These are phyloP conservation scores for Xylaria sp. DNA, from an alignment of 2,329 filamentous ascomycete genomes.

Conservation along the genomic window DNA sequence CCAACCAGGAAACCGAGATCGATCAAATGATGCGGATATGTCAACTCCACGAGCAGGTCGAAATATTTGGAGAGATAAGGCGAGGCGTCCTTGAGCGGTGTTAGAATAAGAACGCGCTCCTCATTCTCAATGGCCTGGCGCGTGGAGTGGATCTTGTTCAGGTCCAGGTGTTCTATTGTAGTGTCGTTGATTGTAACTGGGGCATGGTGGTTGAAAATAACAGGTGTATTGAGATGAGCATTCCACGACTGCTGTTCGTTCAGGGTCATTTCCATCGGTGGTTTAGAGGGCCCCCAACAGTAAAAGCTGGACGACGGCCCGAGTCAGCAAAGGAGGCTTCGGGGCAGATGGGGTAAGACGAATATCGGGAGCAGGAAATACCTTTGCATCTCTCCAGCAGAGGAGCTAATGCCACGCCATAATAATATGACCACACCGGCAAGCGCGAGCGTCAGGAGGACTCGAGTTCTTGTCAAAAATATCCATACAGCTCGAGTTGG, in stretches of 20 bases:
- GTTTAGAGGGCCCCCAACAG: slow-evolving; percentile 93
- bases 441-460: slow-evolving; percentile 75
- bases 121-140: slow-evolving; percentile 77
- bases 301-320: slow-evolving; percentile 73
- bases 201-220: slow-evolving; percentile 94
- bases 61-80: slow-evolving; percentile 87
- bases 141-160: slow-evolving; percentile 85
- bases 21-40: slow-evolving; percentile 93
- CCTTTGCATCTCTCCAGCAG: slow-evolving; percentile 90
- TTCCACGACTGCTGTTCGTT: slow-evolving; percentile 94
- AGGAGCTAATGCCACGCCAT: slow-evolving; percentile 84
- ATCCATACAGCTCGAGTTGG: slow-evolving; percentile 74
- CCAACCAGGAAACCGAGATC: slow-evolving; percentile 94
- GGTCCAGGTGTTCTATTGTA: slow-evolving; percentile 78
- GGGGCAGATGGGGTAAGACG: background rate
- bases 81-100: slow-evolving; percentile 88
- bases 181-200: slow-evolving; percentile 83
- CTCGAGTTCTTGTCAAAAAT: slow-evolving; percentile 76
- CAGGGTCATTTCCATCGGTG: slow-evolving; percentile 92
- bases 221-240: slow-evolving; percentile 85
- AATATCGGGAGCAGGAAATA: slow-evolving; percentile 49
- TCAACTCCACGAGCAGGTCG: slow-evolving; percentile 85
- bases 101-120: slow-evolving; percentile 89
- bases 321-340: slow-evolving; percentile 30
- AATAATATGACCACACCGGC: slow-evolving; percentile 76